Evolutionary conservation across 1,139 yeast species (phyloP).

Genomic region (Schwanniomyces etchellsii): DNA sequence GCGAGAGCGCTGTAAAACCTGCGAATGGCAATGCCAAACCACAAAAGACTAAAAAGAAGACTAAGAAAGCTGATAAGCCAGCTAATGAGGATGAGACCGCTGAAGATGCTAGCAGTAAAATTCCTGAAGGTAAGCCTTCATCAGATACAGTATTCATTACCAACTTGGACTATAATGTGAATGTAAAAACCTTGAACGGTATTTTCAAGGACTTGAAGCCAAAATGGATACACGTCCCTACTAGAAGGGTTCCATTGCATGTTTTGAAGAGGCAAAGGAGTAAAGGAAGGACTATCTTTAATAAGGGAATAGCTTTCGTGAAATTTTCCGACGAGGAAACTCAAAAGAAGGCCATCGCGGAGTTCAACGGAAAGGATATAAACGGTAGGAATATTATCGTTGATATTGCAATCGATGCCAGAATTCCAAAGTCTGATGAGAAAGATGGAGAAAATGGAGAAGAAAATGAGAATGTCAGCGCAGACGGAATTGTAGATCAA

Average conservation of each 20-base stretch:
- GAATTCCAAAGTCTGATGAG: conserved; percentile 19
- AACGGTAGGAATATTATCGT: conserved; percentile 51
- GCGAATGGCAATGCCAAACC: conserved; percentile 8
- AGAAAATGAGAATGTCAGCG: neutral
- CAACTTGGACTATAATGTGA: conserved; percentile 48
- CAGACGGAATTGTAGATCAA: neutral
- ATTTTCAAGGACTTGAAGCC: conserved; percentile 46
- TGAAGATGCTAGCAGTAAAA: conserved; percentile 9
- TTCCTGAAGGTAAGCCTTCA: conserved; percentile 53
- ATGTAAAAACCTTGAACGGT: conserved; percentile 36
- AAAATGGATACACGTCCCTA: conserved; percentile 54
- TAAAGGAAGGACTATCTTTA: conserved; percentile 38
- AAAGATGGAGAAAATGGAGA: conserved; percentile 6
- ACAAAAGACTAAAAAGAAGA: conserved; percentile 6
- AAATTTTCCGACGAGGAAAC: conserved; percentile 43
- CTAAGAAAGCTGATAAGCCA: conserved; percentile 6
- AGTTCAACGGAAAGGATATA: conserved; percentile 47
- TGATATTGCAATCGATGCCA: conserved; percentile 52
- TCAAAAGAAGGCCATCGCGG: conserved; percentile 44
- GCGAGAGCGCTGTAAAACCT: conserved; percentile 7
- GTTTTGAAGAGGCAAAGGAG: conserved; percentile 34
- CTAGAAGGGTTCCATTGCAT: conserved; percentile 37
- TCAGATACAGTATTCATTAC: conserved; percentile 52
- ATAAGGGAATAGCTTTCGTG: conserved; percentile 62
- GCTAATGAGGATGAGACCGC: conserved; percentile 8